Percentiles rank a stretch among this genome's conserved stretches.
Conservation (phyloP, 768 basidiomycete species). For the Mycena capillaripes region DNA sequence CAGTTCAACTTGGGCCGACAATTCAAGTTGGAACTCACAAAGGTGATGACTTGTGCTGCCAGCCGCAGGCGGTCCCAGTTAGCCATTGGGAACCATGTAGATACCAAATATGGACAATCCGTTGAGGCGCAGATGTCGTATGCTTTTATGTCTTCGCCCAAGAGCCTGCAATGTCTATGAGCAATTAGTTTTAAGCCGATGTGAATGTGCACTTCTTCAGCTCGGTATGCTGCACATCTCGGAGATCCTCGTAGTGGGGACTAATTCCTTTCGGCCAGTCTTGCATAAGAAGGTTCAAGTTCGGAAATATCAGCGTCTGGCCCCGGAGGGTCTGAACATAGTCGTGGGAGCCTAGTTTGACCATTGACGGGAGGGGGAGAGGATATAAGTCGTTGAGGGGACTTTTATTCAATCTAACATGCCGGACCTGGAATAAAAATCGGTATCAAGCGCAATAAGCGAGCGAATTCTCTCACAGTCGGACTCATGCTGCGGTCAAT, state of each 20-base stretch:
- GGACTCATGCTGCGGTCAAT: too few species aligned
- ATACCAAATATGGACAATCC: background rate
- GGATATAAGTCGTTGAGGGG: too few species aligned
- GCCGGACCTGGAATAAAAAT: too few species aligned
- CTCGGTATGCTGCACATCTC: background rate
- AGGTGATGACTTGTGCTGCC: background rate
- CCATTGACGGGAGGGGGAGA: background rate
- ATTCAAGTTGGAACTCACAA: background rate
- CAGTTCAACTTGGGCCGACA: too few species aligned
- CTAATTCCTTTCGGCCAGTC: slow-evolving; percentile 8
- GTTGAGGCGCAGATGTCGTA: background rate
- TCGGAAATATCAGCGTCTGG: background rate
- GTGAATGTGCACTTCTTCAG: background rate
- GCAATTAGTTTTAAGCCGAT: background rate
- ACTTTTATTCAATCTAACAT: too few species aligned
- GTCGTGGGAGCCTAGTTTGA: slow-evolving; percentile 1
- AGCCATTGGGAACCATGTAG: background rate
- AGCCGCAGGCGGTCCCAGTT: background rate
- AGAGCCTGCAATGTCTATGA: background rate
- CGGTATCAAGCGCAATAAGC: too few species aligned
- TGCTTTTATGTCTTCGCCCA: background rate
- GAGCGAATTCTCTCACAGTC: too few species aligned
- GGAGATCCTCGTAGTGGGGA: background rate
- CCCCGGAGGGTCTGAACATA: background rate
- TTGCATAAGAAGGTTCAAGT: background rate